Base-by-base conservation (phyloP, 2,329 filamentous ascomycete genomes). In the Diplocarpon mali region DNA sequence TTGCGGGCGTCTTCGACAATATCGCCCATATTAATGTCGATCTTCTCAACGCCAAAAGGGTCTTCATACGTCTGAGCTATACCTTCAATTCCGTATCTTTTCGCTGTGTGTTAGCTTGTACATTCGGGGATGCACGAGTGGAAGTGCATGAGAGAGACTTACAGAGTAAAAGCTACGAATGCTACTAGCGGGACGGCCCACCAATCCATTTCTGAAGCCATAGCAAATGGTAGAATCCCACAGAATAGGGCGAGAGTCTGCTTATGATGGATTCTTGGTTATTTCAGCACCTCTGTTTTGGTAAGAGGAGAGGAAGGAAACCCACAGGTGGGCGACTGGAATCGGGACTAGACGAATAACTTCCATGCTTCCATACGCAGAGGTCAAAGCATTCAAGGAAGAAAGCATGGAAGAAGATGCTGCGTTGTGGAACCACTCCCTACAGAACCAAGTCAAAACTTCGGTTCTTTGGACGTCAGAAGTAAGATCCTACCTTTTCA, bases 1-100 rank as follows among this genome's bases (percentile, higher is more conserved):
- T 67, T 67, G 47, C 73, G 64, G 35, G 75, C 65, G 57, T 82
- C 78, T 51, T 78, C 75, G 2, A 76, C 72, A 40, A 81, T 73
- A 3, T 74, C 75, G 58, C 81, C 77, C 70, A 81, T 78, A 57
- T 80, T 80, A 61, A 82, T 81, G 57, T 81, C 77, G 45, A 79
- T 80, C 55, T 72, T 69, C 51, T 79, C 77, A 45, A 77, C 77
- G 2, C 78, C 78, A 57, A 82, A 81, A 1, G 78, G 78, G 57
- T 82, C 78, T 57, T 82, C 78, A 1, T 81, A 64, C 59, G 80
- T 57, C 40, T 54, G 50, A n/a, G 59, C 59, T 37, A 61, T 76
- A 3, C 69, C 70, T 10, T 75, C 77, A 44, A 80, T 81, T 1
- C 75, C 76, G 48, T 82, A 81, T 35, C 53, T 56, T 13, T 13